Base-by-base conservation (phyloP, 1,139 yeast species). In the Candida neerlandica region DNA sequence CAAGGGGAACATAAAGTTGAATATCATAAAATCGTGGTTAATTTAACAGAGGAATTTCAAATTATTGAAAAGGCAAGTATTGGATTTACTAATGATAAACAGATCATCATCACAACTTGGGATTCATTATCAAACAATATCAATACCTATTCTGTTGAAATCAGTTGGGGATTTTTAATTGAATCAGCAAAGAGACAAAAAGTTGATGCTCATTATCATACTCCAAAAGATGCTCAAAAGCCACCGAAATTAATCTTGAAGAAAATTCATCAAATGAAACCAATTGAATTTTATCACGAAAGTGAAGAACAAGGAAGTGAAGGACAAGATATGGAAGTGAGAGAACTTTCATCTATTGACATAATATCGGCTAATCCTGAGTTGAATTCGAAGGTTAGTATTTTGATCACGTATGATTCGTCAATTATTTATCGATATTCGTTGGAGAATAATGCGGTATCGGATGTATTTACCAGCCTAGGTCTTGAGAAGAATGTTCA, bases 1-100 rank as follows among this genome's bases (percentile, higher is more conserved):
- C 90, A 85, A 59, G 82, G 84, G 15, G 85, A 81, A 54, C 85
- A 80, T 58, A 78, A 81, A 47, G 77, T 82, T 12, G 88, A 83
- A 52, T 84, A 82, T 59, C 74, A 74, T 51, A 76, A 73, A 53
- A 57, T 69, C 0, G 50, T 67, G 2, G 41, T 57, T 0, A 52
- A 56, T 33, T 58, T 77, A 40, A 55, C 56, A 41, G 69, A 69
- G 23, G 59, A 55, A 5, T 52, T 38, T 34, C 54, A 58, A 5
- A 56, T 58, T 21, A 63, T 80, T 19, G 66, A 78, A 1, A 71
- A 74, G 41, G 87, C 89, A 0, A 70, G 85, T 12, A 77, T 88
- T 52, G 91, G 89, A 21, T 85, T 83, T 55, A 67, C 75, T 9
- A 69, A 75, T 49, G 82, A 80, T 45, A 81, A 80, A 23, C 65